Conservation (phyloP, 2,329 filamentous ascomycete species). For the Cyclaneusma minus region DNA sequence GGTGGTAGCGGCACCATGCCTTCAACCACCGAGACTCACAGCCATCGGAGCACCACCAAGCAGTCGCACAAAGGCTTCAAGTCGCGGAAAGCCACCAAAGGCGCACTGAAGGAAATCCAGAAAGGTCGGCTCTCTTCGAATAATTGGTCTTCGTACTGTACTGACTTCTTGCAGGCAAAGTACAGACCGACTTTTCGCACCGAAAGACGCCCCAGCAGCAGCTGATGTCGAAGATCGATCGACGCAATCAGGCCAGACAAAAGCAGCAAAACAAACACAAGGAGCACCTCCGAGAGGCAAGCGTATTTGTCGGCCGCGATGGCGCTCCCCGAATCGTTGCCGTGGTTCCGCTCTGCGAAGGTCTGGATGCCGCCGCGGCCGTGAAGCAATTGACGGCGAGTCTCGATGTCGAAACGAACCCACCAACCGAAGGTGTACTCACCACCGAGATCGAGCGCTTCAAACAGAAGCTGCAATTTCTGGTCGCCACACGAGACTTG, state of each 20-base stretch:
- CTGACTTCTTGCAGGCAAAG: slow-evolving; percentile 45
- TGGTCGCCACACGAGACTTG: slow-evolving; percentile 59
- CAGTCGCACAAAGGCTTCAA: slow-evolving; percentile 81
- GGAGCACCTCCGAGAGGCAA: slow-evolving; percentile 64
- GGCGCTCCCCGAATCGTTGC: slow-evolving; percentile 80
- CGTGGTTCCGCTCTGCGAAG: slow-evolving; percentile 66
- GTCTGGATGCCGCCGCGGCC: slow-evolving; percentile 51
- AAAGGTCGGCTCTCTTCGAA: slow-evolving; percentile 46
- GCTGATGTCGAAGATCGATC: slow-evolving; percentile 93
- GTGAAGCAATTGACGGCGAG: slow-evolving; percentile 60
- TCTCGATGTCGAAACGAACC: slow-evolving; percentile 58
- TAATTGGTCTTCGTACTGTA: slow-evolving; percentile 2
- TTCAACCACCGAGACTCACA: slow-evolving; percentile 52
- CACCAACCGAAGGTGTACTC: slow-evolving; percentile 39
- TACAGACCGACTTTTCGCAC: slow-evolving; percentile 54
- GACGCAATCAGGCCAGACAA: slow-evolving; percentile 89
- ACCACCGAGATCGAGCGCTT: slow-evolving; percentile 72
- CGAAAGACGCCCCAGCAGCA: slow-evolving; percentile 90
- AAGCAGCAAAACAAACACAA: slow-evolving; percentile 69
- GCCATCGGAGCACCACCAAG: slow-evolving; percentile 89
- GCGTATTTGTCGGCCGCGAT: slow-evolving; percentile 73
- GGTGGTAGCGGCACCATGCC: slow-evolving; percentile 63
- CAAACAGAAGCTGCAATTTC: slow-evolving; percentile 84
- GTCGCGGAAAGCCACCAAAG: slow-evolving; percentile 78
- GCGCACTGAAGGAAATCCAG: slow-evolving; percentile 64